These are phyloP conservation scores for Ceriops tagal DNA, from an alignment of 345 rosid species.

Conservation along the genomic window DNA sequence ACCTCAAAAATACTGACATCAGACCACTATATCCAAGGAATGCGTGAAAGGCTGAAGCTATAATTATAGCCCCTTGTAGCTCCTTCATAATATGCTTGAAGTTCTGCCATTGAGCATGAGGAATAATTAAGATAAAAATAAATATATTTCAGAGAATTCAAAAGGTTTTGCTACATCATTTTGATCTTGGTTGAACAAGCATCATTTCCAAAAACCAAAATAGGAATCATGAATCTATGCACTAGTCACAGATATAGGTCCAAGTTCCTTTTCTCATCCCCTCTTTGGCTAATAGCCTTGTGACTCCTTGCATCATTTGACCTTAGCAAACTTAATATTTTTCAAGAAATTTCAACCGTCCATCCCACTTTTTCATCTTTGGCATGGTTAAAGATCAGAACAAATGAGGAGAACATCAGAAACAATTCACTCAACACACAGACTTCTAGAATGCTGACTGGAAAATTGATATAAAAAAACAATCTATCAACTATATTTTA, in stretches of 20 bases:
- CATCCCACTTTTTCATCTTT: not conserved
- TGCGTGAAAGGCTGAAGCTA: conserved; percentile 85
- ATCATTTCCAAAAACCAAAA: not conserved
- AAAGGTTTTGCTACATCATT: not conserved
- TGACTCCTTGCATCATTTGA: not conserved
- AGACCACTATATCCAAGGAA: conserved; percentile 90
- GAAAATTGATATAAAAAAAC: not conserved
- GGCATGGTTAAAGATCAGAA: not conserved
- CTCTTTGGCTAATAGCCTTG: not conserved
- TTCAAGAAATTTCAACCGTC: not conserved
- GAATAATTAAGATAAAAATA: conserved; percentile 10
- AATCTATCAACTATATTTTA: not conserved
- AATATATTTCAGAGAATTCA: not conserved
- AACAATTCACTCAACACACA: too few species aligned
- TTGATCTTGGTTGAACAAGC: not conserved
- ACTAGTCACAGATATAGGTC: not conserved
- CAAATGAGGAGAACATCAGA: not conserved
- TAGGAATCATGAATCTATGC: not conserved
- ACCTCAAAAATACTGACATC: conserved; percentile 68
- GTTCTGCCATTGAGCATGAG: conserved; percentile 44
- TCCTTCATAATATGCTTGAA: conserved; percentile 96
- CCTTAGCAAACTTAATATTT: not conserved
- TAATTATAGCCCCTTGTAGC: conserved; percentile 85
- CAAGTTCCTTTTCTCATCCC: not conserved
- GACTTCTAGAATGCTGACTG: too few species aligned